These are phyloP conservation scores for Stramenopiles sp. DNA, from an alignment of 352 stramenopile genomes.

Conservation along the genomic window DNA sequence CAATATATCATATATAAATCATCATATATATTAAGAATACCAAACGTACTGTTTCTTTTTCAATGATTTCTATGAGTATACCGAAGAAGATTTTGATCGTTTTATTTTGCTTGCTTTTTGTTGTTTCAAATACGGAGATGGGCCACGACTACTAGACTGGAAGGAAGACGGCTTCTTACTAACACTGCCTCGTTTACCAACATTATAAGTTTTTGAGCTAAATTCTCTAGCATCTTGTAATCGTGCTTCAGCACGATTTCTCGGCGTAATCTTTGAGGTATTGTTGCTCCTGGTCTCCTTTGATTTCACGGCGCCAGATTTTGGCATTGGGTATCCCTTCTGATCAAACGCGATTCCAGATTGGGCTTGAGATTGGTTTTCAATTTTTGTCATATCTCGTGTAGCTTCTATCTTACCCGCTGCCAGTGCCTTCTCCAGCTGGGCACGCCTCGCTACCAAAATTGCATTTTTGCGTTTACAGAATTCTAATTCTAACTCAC, in stretches of 20 bases:
- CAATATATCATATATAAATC: too few relatives aligned
- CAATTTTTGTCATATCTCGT: neutral
- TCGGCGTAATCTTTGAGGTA: neutral
- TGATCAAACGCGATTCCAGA: neutral
- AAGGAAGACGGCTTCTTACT: neutral
- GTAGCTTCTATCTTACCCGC: neutral
- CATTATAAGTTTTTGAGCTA: neutral
- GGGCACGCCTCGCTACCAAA: neutral
- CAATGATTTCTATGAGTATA: too few relatives aligned
- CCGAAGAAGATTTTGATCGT: neutral
- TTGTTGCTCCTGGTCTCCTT: neutral
- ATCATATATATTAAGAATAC: too few relatives aligned
- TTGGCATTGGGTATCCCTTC: neutral
- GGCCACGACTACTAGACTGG: neutral
- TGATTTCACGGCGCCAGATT: neutral
- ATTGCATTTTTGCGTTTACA: neutral
- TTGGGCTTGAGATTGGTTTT: neutral
- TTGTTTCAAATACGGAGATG: neutral
- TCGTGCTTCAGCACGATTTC: neutral
- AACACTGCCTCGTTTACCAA: neutral
- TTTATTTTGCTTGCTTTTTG: neutral
- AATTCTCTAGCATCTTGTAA: neutral
- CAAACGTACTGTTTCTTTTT: too few relatives aligned
- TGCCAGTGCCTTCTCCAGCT: neutral
- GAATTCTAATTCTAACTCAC: neutral